Base-by-base conservation (phyloP, 2,329 filamentous ascomycete species). In the Bisporella sp. region DNA sequence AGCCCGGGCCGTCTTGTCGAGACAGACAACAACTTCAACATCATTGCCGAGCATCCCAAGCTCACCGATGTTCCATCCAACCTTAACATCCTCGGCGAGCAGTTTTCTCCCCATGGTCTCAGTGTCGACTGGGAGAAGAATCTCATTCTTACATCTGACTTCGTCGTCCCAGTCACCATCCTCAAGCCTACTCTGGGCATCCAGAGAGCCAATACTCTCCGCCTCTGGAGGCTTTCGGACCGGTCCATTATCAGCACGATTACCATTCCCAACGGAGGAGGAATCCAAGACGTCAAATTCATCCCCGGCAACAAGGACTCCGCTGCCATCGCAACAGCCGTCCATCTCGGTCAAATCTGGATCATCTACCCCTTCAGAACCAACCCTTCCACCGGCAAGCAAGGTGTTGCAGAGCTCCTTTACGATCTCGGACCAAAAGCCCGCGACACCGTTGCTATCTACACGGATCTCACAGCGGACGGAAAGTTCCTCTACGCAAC, bases 251-350 rank as follows among this genome's bases (percentile, higher is more conserved):
- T 82, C 54, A 79, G 71, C 49, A 83, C 79, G 12, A 79, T 83
- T 53, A 78, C 72, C 9, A 82, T 84, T 51, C 79, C 79, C 28
- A 61, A 79, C 46, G 77, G 78, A 35, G 71, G 72, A 40, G 79
- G 79, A 53, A 82, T 83, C 46, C 79, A 83, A 59, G 79, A 84
- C 55, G 76, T 84, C 60, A 84, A 84, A 64, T 82, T 82, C 66
- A 83, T 83, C 54, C 80, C 79, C 1, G 75, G 76, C 6, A 78
- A 83, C 69, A 61, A 68, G 5, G 79, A 83, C 54, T 69, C 69
- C 33, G 79, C 79, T 32, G 79, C 79, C 8, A 67, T 83, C 29
- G 79, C 79, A 6, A 81, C 78, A 9, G 79, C 81, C 12, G 79
- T 83, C 21, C 72, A 75, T 32, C 72, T 76, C 3, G 79, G 78